Evolutionary conservation across 768 basidiomycete species (phyloP), one percentile per base, ranked within the genome.

Genomic region (Rhodotorula graminis): DNA sequence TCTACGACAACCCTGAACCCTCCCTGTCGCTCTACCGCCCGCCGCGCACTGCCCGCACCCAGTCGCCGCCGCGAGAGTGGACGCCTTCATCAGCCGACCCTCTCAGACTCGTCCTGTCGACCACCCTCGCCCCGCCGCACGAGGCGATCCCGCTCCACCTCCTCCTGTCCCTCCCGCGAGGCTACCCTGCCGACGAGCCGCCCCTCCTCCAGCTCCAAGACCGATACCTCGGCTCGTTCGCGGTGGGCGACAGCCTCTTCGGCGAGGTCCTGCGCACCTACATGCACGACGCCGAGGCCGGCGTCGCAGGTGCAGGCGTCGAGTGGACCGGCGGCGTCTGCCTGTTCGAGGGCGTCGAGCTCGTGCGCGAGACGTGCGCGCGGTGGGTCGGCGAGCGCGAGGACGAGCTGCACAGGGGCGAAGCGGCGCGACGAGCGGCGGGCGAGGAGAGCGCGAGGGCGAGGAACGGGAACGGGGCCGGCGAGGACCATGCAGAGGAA

Each of bases 161-260:
- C 29, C 80, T 85, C 31, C 83, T 85, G 31, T 83, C 85, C 23
- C 79, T 85, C 15, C 83, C 83, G 27, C 78, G 79, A 44, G 81
- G 79, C 42, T 94, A 94, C 79, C 92, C 92, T 0, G 79, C 84
- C 1, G 81, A 84, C 4, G 84, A 87, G 0, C 86, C 91, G 5
- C 92, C 92, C 2, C 90, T 92, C 77, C 84, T 93, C 1, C 92
- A 93, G 78, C 86, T 93, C 0, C 85, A 93, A 40, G 92, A 91
- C 7, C 87, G 87, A 33, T 94, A 93, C 81, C 82, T 94, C 60
- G 91, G 91, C 4, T 84, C 89, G 5, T 93, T 88, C 77, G 87
- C 89, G 29, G 88, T 89, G 2, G 88, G 91, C 76, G 82, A 89
- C 16, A 80, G 80, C 25, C 84, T 93, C 27, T 94, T 93, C 78